These are phyloP conservation scores for Fusarium tupiense DNA, from an alignment of 2,329 filamentous ascomycete species.

Conservation along the genomic window DNA sequence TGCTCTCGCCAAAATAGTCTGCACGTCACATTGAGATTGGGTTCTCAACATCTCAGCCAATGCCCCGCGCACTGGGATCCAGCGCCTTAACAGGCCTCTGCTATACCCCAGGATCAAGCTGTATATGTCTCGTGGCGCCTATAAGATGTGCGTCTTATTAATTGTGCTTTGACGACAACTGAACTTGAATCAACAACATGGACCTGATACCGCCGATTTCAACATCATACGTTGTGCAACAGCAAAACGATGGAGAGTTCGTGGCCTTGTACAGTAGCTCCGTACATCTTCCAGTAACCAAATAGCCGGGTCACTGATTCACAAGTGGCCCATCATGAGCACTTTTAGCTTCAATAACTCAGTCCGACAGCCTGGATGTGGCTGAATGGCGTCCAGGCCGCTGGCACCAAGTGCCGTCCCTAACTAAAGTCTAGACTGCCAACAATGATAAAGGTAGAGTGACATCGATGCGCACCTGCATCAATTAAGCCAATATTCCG, in stretches of 20 bases:
- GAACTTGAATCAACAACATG: not conserved
- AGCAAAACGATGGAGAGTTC: not conserved
- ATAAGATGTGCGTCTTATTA: not conserved
- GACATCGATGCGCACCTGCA: not conserved
- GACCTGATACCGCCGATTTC: not conserved
- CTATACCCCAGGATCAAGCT: constrained; percentile 9
- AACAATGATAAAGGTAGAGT: constrained; percentile 13
- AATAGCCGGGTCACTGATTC: constrained; percentile 8
- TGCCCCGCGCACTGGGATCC: constrained; percentile 3
- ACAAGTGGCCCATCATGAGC: constrained; percentile 1
- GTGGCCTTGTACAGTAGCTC: not conserved
- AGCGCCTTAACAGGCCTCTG: constrained; percentile 13
- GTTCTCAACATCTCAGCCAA: not conserved
- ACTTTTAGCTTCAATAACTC: constrained; percentile 13
- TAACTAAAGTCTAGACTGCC: not conserved
- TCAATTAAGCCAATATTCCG: constrained; percentile 6
- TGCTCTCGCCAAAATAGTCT: not conserved
- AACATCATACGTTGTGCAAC: not conserved
- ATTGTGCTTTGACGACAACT: not conserved
- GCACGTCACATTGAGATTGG: constrained; percentile 2
- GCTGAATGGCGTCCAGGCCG: constrained; percentile 20
- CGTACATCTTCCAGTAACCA: not conserved
- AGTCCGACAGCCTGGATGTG: constrained; percentile 30
- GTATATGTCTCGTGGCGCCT: constrained; percentile 18
- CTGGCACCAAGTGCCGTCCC: constrained; percentile 21